Evolutionary conservation across 257 asterid species (phyloP), one percentile per base, ranked within the genome.

Genomic region (Thymus quinquecostatus): DNA sequence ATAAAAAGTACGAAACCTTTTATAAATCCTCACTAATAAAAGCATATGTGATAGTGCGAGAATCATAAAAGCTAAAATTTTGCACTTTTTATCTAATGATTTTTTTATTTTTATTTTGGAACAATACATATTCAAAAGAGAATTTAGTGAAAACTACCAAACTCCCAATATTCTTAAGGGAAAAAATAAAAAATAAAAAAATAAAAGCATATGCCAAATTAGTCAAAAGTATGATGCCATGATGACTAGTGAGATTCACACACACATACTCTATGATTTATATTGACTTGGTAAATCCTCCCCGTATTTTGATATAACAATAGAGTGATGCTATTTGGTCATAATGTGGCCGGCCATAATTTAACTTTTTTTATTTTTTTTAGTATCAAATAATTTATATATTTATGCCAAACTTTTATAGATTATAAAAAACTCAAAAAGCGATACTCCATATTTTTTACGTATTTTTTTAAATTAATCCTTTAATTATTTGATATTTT

Each of bases 181-280:
- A 21, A 21, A 21, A 21, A 21, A 21, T 21, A 21, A 21, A 21
- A 21, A 21, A 21, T 21, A 21, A 55, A 28, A 8, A 36, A 55
- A 27, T 55, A 27, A 12, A 30, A 30, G 1, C 9, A 14, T 9
- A 56, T 56, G 8, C 49, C 49, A 60, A 36, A 38, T 36, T 13
- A 60, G 66, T 60, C 66, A 60, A 60, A 36, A 38, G 54, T 8
- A 14, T 27, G n/a, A 27, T 29, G n/a, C 4, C 62, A 56, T 30
- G 10, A 29, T 56, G 9, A 56, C 41, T 21, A 43, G 38, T 62
- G 68, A 10, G 68, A 21, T 44, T 29, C 68, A 4, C 51, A 21
- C 36, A 21, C 1, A 1, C n/a, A 34, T 14, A 61, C 8, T 61
- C n/a, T 21, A 3, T 21, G 21, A 21, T 21, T 21, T 21, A 21